phyloP scores from a whole-genome alignment of 495 filamentous ascomycete genomes.

The Hypoxylon lienhwacheense region DNA sequence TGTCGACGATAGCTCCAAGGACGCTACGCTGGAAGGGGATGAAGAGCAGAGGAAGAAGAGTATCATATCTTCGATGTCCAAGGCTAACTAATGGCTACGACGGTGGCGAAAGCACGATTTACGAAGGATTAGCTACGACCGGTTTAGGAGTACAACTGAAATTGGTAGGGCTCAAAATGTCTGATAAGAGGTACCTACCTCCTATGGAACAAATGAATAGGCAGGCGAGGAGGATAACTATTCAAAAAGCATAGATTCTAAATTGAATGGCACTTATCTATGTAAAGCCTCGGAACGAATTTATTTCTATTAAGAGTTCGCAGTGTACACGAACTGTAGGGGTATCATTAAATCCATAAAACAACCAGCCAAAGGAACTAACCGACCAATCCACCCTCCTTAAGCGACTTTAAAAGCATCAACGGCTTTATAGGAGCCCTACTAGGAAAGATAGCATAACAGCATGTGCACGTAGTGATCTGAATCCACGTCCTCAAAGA shows the following conservation, averaged over 20 bases:
- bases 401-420: no score
- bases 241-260: no score
- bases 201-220: no score
- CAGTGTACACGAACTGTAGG: conserved; percentile 2
- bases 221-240: no score
- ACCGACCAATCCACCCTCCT: background rate
- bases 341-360: conserved; percentile 16
- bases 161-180: no score
- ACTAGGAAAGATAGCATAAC: no score
- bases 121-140: background rate
- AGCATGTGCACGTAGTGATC: background rate
- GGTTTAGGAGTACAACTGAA: conserved; percentile 1
- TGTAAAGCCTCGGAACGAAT: no score
- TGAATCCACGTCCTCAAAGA: conserved; percentile 30
- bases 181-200: no score
- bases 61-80: conserved; percentile 27
- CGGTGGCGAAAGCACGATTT: background rate
- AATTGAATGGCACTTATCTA: no score
- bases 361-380: conserved; percentile 6
- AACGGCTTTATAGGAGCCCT: no score
- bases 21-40: conserved; percentile 44
- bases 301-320: background rate
- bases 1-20: conserved; percentile 53
- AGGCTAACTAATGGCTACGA: background rate
- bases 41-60: conserved; percentile 36